These are phyloP conservation scores for Kluyveromyces nonfermentans DNA, from an alignment of 805 yeast genomes.

Conservation along the genomic window DNA sequence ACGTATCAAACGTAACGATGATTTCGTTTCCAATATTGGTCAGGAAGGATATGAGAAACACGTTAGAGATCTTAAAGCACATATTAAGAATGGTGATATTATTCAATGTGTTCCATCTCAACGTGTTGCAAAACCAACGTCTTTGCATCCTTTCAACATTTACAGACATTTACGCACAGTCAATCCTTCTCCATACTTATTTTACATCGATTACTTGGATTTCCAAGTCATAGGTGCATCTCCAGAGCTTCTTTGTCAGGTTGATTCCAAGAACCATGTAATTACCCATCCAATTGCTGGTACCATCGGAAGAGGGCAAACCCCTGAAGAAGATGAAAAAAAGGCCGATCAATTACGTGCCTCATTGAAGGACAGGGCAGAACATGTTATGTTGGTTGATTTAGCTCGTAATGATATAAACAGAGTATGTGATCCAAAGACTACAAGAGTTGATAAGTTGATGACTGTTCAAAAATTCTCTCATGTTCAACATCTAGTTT, in stretches of 20 bases:
- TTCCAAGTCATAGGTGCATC: constrained; percentile 97
- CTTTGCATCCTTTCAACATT: constrained; percentile 91
- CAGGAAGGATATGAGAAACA: constrained; percentile 86
- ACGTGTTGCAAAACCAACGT: constrained; percentile 90
- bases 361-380: constrained; percentile 89
- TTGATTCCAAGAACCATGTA: constrained; percentile 61
- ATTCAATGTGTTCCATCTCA: constrained; percentile 98
- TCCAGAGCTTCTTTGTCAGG: constrained; percentile 85
- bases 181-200: constrained; percentile 95
- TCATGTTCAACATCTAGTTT: constrained; percentile 94
- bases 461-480: constrained; percentile 88
- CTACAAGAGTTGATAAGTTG: constrained; percentile 81
- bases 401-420: constrained; percentile 94
- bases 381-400: constrained; percentile 97
- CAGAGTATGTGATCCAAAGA: constrained; percentile 80
- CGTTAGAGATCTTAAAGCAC: constrained; percentile 65
- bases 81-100: constrained; percentile 84
- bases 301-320: constrained; percentile 82
- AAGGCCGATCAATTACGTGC: constrained; percentile 65
- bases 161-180: constrained; percentile 92
- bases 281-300: constrained; percentile 98
- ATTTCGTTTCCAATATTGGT: constrained; percentile 82
- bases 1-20: constrained; percentile 55
- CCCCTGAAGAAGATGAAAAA: constrained; percentile 83
- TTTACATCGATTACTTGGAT: constrained; percentile 83